These are phyloP conservation scores for Colletotrichum tofieldiae DNA, from an alignment of 2,329 filamentous ascomycete species.

Conservation along the genomic window DNA sequence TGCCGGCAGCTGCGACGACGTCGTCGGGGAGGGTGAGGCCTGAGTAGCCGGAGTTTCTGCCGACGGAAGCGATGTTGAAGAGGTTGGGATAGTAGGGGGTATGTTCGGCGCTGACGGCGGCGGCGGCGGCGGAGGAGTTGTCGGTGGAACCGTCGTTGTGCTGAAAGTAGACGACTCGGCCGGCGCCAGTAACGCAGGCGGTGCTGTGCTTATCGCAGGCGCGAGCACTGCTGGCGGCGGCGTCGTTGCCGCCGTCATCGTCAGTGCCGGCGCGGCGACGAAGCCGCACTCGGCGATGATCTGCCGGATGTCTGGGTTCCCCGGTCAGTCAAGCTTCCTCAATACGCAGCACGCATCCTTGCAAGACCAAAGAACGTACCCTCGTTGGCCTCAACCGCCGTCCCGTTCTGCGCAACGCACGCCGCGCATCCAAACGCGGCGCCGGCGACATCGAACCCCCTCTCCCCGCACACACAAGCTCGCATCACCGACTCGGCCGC, in stretches of 20 bases:
- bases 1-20: background rate
- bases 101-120: background rate
- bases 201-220: background rate
- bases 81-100: background rate
- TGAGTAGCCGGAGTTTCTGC: no score
- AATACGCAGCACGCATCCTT: background rate
- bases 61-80: background rate
- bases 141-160: background rate
- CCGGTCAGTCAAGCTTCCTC: background rate
- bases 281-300: conserved; percentile 38
- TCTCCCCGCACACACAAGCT: conserved; percentile 33
- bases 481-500: background rate
- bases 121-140: background rate
- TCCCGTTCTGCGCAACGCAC: conserved; percentile 16
- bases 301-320: conserved; percentile 16
- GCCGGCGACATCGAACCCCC: conserved; percentile 19
- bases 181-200: conserved; percentile 10
- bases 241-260: background rate
- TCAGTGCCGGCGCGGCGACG: background rate
- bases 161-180: background rate
- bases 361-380: background rate
- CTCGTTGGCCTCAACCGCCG: conserved; percentile 28
- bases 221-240: background rate
- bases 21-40: no score
- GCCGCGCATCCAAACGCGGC: conserved; percentile 15